Evolutionary conservation across 1,139 yeast species (phyloP), one percentile per base, ranked within the genome.

Genomic region (Hyphopichia khmerensis): DNA sequence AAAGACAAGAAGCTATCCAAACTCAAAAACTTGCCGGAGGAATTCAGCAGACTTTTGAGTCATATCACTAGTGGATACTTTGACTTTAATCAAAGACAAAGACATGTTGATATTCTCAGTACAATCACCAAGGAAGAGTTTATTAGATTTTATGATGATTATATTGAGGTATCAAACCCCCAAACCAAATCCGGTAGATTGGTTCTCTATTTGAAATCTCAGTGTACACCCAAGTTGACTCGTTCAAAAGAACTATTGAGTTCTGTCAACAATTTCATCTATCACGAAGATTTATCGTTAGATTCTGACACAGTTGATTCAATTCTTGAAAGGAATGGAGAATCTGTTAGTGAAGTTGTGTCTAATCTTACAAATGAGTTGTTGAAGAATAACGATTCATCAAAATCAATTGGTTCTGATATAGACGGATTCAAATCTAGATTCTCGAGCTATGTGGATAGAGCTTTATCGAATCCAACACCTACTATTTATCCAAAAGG

Each of bases 11-110:
- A 88, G 53, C 65, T 79, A 39, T 86, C 87, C 52, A 87, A 86
- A 57, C 72, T 80, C 55, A 88, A 87, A 63, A 90, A 88, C 52
- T 70, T 91, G 62, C 68, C 70, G 40, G 96, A 91, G 57, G 98
- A 93, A 62, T 74, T 82, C 32, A 59, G 67, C 19, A 70, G 84
- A 50, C 84, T 80, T 60, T 83, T 89, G 80, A 71, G 75, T 44
- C 75, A 80, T 16, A 84, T 93, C 43, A 76, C 79, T 33, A 75
- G 80, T 44, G 97, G 97, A 4, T 86, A 72, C 61, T 89, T 84
- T 59, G 87, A 91, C 59, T 93, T 90, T 63, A 66, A 72, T 35
- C 70, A 75, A 39, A 71, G 80, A 46, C 77, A 71, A 39, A 67
- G 70, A 40, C 84, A 84, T 46, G 90, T 87, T 10, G 72, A 72